Percentiles rank a stretch among this genome's conserved stretches.
Evolutionary conservation across 2,329 filamentous ascomycete species (phyloP).

Genomic region (Ophiocordyceps camponoti-saundersi): DNA sequence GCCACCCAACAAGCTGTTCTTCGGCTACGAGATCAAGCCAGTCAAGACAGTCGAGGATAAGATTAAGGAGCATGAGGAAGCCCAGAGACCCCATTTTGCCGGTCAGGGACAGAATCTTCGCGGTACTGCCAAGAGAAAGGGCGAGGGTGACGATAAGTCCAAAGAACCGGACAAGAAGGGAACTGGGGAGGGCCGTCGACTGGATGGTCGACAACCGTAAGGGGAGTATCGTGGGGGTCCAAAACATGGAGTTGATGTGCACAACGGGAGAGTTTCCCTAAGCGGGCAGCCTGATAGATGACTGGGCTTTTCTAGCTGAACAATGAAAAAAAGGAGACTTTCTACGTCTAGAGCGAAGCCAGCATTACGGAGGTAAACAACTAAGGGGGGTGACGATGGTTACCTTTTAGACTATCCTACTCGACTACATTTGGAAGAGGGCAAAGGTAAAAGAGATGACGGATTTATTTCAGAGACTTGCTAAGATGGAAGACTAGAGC

Average conservation of each 20-base stretch:
- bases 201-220: constrained; percentile 23
- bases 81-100: constrained; percentile 56
- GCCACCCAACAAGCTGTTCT: constrained; percentile 82
- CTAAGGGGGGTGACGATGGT: too few species aligned
- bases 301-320: too few species aligned
- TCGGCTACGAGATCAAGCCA: constrained; percentile 86
- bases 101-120: constrained; percentile 72
- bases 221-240: neutral
- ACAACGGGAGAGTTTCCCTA: neutral
- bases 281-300: neutral
- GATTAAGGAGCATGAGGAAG: constrained; percentile 45
- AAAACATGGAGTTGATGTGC: too few species aligned
- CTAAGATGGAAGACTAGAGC: too few species aligned
- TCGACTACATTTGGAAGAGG: too few species aligned
- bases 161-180: constrained; percentile 30
- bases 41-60: constrained; percentile 63
- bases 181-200: constrained; percentile 22
- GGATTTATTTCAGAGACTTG: too few species aligned
- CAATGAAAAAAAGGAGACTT: neutral
- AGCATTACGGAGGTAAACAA: too few species aligned
- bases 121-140: constrained; percentile 55
- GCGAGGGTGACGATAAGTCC: constrained; percentile 28
- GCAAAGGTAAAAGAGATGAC: too few species aligned
- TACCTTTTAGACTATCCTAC: too few species aligned
- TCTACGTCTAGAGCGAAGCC: too few species aligned